Evolutionary conservation across 2,329 filamentous ascomycete species (phyloP).

Genomic region (Colletotrichum limetticola): DNA sequence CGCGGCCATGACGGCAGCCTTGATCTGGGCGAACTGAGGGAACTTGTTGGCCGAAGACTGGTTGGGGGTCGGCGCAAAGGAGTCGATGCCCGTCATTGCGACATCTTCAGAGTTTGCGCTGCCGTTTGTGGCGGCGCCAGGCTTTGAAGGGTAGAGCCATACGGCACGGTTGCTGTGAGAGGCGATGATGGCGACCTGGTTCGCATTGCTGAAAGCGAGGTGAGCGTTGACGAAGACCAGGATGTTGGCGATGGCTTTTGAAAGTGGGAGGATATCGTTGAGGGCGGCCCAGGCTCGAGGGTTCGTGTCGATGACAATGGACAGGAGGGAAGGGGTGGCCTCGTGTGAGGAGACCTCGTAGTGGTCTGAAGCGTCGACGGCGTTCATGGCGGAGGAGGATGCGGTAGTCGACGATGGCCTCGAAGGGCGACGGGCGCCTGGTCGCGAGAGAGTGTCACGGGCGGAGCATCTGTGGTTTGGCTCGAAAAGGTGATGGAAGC

Average conservation of each 20-base stretch:
- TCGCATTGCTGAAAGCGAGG: constrained; percentile 91
- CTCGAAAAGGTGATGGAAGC: background rate
- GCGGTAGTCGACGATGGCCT: constrained; percentile 20
- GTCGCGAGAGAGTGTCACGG: constrained; percentile 24
- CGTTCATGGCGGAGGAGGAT: constrained; percentile 56
- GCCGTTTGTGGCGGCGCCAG: constrained; percentile 37
- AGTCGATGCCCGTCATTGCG: constrained; percentile 64
- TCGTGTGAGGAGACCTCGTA: constrained; percentile 65
- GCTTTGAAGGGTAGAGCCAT: constrained; percentile 83
- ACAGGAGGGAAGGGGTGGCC: constrained; percentile 82
- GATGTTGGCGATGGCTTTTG: constrained; percentile 85
- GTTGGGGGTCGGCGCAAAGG: constrained; percentile 44
- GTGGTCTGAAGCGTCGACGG: constrained; percentile 69
- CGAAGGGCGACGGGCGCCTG: constrained; percentile 23
- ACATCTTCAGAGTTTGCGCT: constrained; percentile 59
- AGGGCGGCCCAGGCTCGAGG: constrained; percentile 92
- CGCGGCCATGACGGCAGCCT: constrained; percentile 80
- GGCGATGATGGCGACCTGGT: constrained; percentile 91
- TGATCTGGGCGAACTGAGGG: constrained; percentile 88
- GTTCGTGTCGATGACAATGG: constrained; percentile 95
- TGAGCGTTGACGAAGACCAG: constrained; percentile 98
- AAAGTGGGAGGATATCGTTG: constrained; percentile 78
- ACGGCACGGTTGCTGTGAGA: constrained; percentile 87
- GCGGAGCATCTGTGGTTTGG: constrained; percentile 22
- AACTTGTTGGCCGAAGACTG: constrained; percentile 83